These are phyloP conservation scores for Populus nigra DNA, from an alignment of 345 rosid species.

Conservation along the genomic window DNA sequence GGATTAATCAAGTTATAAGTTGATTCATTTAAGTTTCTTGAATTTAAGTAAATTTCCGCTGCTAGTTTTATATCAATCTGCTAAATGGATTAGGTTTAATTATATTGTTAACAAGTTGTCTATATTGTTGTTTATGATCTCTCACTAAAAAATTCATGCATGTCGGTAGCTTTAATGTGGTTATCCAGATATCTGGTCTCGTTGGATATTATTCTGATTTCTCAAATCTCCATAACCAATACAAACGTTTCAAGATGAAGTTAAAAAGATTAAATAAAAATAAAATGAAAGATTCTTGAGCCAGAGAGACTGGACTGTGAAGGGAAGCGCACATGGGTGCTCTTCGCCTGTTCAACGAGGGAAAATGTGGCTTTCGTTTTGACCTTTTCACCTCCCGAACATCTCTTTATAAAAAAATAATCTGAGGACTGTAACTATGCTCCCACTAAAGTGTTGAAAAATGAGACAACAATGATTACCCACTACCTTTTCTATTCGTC, in stretches of 20 bases:
- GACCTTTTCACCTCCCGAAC: background rate
- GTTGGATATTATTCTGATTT: too few relatives aligned
- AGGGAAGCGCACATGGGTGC: background rate
- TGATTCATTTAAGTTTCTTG: too few relatives aligned
- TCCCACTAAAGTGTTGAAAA: background rate
- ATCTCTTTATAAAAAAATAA: background rate
- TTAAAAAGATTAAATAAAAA: background rate
- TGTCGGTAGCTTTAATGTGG: too few relatives aligned
- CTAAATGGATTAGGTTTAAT: too few relatives aligned
- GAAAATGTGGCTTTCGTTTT: background rate
- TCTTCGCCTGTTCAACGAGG: background rate
- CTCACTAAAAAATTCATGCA: too few relatives aligned
- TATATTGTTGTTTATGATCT: too few relatives aligned
- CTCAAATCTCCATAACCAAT: background rate
- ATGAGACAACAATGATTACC: background rate
- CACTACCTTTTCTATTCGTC: background rate
- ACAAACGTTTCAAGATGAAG: background rate
- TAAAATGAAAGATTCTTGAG: background rate
- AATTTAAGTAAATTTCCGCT: too few relatives aligned
- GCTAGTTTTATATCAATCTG: too few relatives aligned
- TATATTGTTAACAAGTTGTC: too few relatives aligned
- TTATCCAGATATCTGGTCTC: too few relatives aligned
- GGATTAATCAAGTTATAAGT: too few relatives aligned
- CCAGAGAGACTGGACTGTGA: background rate
- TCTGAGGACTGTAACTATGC: background rate